phyloP scores from a whole-genome alignment of 495 filamentous ascomycete genomes.

The Symbiotaphrina buchneri region DNA sequence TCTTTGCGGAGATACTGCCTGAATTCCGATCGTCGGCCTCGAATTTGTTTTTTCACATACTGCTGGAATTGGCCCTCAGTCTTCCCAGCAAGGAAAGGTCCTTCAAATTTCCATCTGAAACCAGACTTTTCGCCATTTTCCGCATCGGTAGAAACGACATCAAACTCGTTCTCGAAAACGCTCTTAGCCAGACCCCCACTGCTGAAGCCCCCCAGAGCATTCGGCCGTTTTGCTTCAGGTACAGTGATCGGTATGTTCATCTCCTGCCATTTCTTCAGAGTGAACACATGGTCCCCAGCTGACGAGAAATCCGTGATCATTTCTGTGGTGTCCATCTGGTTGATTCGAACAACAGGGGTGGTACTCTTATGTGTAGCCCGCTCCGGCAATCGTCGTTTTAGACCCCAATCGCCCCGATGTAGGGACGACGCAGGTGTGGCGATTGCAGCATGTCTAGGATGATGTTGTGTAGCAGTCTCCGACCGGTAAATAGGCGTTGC shows the following conservation, averaged over 20 bases:
- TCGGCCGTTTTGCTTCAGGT: slow-evolving; percentile 8
- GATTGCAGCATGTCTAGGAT: slow-evolving; percentile 71
- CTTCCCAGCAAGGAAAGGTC: slow-evolving; percentile 68
- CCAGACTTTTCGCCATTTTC: slow-evolving; percentile 10
- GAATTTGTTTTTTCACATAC: slow-evolving; percentile 38
- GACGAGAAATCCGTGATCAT: slow-evolving; percentile 82
- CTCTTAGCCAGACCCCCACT: slow-evolving; percentile 10
- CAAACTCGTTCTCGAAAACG: slow-evolving; percentile 23
- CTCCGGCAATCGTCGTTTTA: slow-evolving; percentile 67
- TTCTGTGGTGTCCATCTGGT: slow-evolving; percentile 63
- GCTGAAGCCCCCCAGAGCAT: background rate
- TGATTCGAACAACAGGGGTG: slow-evolving; percentile 46
- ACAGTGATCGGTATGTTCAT: slow-evolving; percentile 41
- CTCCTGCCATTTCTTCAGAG: slow-evolving; percentile 74
- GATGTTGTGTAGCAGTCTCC: slow-evolving; percentile 45
- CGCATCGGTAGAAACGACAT: no score
- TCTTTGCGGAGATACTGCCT: slow-evolving; percentile 28
- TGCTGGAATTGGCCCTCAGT: slow-evolving; percentile 44
- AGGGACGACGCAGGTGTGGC: slow-evolving; percentile 59
- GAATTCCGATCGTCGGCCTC: slow-evolving; percentile 36
- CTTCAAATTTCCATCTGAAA: slow-evolving; percentile 45
- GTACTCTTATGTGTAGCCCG: slow-evolving; percentile 48
- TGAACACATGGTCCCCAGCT: slow-evolving; percentile 59
- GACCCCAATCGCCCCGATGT: slow-evolving; percentile 70
- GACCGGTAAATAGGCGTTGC: slow-evolving; percentile 23